Evolutionary conservation across 306 rosid species (phyloP).

Genomic region (Gleditsia sinensis): DNA sequence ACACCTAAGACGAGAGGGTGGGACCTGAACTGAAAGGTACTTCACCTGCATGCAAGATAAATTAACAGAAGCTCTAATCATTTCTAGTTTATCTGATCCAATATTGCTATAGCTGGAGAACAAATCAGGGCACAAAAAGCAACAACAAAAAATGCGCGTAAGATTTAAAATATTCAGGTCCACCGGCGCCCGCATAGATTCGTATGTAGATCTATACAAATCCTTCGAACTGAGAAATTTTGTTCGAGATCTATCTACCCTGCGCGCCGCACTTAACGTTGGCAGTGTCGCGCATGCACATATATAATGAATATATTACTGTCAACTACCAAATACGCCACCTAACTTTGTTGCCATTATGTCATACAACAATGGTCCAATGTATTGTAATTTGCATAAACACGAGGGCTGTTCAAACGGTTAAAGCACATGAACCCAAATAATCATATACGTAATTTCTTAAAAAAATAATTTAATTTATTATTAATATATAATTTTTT

Average conservation of each 20-base stretch:
- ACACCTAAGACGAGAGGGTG: neutral
- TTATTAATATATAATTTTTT: too few relatives aligned
- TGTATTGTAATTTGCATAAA: neutral
- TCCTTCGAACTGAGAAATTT: neutral
- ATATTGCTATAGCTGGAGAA: neutral
- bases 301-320: neutral
- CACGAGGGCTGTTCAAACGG: too few relatives aligned
- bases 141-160: neutral
- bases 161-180: conserved; percentile 28
- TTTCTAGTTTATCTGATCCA: neutral
- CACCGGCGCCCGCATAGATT: conserved; percentile 26
- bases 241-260: neutral
- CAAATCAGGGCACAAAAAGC: conserved; percentile 7
- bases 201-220: neutral
- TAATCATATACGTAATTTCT: neutral
- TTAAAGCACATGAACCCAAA: too few relatives aligned
- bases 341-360: neutral
- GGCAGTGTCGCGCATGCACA: conserved; percentile 62
- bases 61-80: conserved; percentile 1
- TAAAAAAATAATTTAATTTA: too few relatives aligned
- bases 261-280: conserved; percentile 47
- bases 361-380: too few relatives aligned
- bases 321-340: neutral
- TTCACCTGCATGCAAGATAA: neutral
- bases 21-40: neutral